Evolutionary conservation across 1,139 yeast species (phyloP).

Genomic region (Scheffersomyces quercinus): DNA sequence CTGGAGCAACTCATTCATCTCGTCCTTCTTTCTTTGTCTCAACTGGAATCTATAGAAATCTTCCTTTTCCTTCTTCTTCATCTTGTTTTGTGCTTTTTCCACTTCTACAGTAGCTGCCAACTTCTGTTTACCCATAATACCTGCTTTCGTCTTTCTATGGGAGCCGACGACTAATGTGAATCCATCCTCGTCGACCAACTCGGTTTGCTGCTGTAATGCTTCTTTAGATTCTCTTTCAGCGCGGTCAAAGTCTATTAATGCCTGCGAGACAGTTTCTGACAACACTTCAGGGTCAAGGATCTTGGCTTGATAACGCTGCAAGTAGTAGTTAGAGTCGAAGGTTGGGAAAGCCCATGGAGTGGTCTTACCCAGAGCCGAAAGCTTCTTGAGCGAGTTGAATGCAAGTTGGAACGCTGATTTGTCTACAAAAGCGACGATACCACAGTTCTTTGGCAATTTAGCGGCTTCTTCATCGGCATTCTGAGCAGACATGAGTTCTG

Average conservation of each 20-base stretch:
- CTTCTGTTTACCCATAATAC: conserved; percentile 58
- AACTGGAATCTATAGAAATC: conserved; percentile 97
- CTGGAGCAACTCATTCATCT: conserved; percentile 80
- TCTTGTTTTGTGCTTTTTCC: conserved; percentile 50
- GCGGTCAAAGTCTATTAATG: conserved; percentile 66
- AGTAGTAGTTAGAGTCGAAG: conserved; percentile 25
- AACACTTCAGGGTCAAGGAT: conserved; percentile 49
- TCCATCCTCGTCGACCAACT: conserved; percentile 87
- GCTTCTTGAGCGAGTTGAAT: conserved; percentile 57
- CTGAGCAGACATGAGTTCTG: conserved; percentile 7
- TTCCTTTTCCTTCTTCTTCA: conserved; percentile 77
- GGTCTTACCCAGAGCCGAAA: conserved; percentile 22
- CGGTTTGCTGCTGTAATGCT: conserved; percentile 54
- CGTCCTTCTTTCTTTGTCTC: conserved; percentile 88
- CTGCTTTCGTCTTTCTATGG: conserved; percentile 77
- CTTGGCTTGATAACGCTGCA: conserved; percentile 26
- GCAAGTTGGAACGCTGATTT: conserved; percentile 71
- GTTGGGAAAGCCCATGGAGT: conserved; percentile 32
- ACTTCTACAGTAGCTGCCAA: conserved; percentile 43
- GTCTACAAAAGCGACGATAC: conserved; percentile 74
- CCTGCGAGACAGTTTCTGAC: conserved; percentile 52
- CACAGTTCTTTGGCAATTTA: conserved; percentile 70
- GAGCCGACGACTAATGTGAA: conserved; percentile 87
- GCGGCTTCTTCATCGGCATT: conserved; percentile 20
- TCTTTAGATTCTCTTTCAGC: conserved; percentile 69